phyloP scores from a whole-genome alignment of 2,329 filamentous ascomycete species.

The Cryoendolithus antarcticus region DNA sequence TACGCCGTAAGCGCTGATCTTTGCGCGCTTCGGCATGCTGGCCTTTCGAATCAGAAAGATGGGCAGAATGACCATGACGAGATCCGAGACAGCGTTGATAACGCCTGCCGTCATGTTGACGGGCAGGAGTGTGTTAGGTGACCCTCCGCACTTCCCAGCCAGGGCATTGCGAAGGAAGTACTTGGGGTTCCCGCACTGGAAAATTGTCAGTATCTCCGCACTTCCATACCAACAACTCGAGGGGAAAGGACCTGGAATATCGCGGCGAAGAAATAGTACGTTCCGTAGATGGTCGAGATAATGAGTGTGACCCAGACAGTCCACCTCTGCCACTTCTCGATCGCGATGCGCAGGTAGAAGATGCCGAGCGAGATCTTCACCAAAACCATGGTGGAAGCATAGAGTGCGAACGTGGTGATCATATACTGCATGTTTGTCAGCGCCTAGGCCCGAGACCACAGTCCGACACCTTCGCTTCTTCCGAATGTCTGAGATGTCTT shows the following conservation, averaged over 20 bases:
- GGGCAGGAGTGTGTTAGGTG: conserved; percentile 8
- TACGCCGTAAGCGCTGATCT: conserved; percentile 28
- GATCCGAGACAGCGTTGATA: conserved; percentile 27
- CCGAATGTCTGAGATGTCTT: too few relatives aligned
- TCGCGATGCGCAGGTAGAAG: conserved; percentile 33
- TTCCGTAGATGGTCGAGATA: conserved; percentile 22
- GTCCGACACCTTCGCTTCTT: too few relatives aligned
- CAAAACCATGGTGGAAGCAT: conserved; percentile 28
- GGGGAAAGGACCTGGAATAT: neutral
- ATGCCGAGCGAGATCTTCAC: conserved; percentile 34
- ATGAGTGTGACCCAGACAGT: conserved; percentile 16
- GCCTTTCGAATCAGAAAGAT: conserved; percentile 28
- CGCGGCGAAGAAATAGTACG: conserved; percentile 20
- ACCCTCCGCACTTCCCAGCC: conserved; percentile 9
- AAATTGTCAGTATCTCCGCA: conserved; percentile 1
- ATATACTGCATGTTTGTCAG: conserved; percentile 12
- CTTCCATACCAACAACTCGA: too few relatives aligned
- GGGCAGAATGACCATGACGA: conserved; percentile 27
- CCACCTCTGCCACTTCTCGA: conserved; percentile 25
- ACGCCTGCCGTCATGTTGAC: conserved; percentile 16
- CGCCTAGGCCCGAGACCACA: too few relatives aligned
- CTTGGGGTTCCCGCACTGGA: conserved; percentile 20
- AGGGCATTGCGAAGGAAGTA: conserved; percentile 10
- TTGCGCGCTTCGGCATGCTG: conserved; percentile 28
- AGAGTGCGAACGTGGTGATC: conserved; percentile 24